These are phyloP conservation scores for Diacronema lutheri DNA, from an alignment of 78 protist genomes.

Conservation along the genomic window DNA sequence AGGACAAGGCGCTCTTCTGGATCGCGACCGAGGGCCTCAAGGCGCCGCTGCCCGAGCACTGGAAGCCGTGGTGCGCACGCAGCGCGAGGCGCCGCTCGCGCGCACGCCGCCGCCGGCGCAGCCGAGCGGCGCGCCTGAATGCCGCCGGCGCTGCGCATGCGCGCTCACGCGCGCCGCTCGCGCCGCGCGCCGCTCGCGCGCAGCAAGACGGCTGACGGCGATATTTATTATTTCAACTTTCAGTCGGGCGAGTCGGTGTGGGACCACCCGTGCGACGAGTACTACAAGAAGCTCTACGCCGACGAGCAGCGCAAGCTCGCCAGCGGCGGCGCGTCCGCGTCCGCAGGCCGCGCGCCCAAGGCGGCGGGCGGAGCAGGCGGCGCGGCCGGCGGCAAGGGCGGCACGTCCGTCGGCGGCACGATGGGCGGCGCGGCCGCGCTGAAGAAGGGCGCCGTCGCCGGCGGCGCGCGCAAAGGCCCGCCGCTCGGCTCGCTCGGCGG, in stretches of 20 bases:
- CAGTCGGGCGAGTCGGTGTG: slow-evolving; percentile 60
- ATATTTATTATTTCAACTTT: slow-evolving; percentile 68
- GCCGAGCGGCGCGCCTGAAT: no score
- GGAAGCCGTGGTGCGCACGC: slow-evolving; percentile 51
- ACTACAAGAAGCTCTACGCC: slow-evolving; percentile 28
- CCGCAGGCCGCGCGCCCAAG: not conserved
- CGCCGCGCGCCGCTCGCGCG: not conserved
- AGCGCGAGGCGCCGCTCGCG: no score
- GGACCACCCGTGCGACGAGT: slow-evolving; percentile 66
- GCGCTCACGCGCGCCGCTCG: no score
- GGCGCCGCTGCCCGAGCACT: slow-evolving; percentile 63
- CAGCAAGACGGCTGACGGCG: slow-evolving; percentile 20
- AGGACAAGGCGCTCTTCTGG: slow-evolving; percentile 45
- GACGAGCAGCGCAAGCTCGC: slow-evolving; percentile 20
- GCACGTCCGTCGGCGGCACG: not conserved
- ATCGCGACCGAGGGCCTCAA: slow-evolving; percentile 59
- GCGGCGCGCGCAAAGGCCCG: no score
- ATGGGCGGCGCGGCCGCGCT: not conserved
- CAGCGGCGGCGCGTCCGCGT: not conserved
- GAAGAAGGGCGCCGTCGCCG: not conserved
- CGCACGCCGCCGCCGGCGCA: no score
- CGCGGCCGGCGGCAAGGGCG: no score
- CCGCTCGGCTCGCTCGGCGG: no score
- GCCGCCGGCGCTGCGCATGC: no score
- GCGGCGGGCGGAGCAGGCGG: no score